phyloP scores from a whole-genome alignment of 208 protist species.

The Crithidia bombi region DNA sequence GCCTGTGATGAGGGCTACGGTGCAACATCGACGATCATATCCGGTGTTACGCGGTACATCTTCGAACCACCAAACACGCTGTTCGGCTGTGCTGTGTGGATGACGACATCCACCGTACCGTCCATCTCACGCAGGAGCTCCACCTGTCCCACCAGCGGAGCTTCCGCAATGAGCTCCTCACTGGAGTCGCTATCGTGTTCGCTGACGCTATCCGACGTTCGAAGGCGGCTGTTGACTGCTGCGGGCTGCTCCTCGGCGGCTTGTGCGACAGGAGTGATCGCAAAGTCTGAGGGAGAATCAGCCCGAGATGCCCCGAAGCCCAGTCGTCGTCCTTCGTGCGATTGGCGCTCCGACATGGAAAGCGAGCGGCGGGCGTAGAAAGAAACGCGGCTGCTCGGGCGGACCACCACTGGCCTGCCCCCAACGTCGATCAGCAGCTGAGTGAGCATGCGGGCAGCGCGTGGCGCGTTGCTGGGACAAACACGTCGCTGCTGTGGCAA shows the following conservation, averaged over 20 bases:
- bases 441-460: background rate
- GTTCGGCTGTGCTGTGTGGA: constrained; percentile 26
- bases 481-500: background rate
- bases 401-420: background rate
- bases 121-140: constrained; percentile 25
- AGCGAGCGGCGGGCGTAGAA: constrained; percentile 17
- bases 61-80: constrained; percentile 35
- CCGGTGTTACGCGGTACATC: constrained; percentile 31
- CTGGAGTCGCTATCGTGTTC: constrained; percentile 10
- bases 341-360: constrained; percentile 18
- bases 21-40: constrained; percentile 26
- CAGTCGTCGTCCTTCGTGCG: background rate
- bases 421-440: constrained; percentile 8
- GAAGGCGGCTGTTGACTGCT: background rate
- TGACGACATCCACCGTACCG: constrained; percentile 19
- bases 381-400: constrained; percentile 7
- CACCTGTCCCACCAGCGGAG: constrained; percentile 15
- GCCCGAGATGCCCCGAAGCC: background rate
- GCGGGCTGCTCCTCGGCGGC: background rate
- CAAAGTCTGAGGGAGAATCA: background rate
- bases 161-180: constrained; percentile 21
- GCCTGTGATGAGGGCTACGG: too few relatives aligned
- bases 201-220: too few relatives aligned
- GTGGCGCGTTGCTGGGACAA: background rate
- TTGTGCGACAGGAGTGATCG: background rate